These are phyloP conservation scores for Escovopsis weberi DNA, from an alignment of 2,329 filamentous ascomycete genomes.

Conservation along the genomic window DNA sequence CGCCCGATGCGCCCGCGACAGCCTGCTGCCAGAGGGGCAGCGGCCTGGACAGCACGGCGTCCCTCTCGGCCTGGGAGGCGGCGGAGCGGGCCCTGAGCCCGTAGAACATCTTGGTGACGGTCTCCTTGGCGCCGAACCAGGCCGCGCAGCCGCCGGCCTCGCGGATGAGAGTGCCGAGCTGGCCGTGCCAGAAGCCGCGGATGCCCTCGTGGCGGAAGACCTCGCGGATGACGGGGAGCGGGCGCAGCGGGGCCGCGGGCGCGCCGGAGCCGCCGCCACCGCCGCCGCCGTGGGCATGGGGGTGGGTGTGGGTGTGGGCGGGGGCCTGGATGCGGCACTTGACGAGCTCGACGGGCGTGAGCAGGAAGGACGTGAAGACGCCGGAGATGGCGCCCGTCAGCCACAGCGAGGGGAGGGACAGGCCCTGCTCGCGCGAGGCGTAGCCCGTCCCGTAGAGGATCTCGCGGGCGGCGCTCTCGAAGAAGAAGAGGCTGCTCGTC, in stretches of 20 bases:
- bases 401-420: constrained; percentile 64
- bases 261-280: constrained; percentile 13
- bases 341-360: constrained; percentile 91
- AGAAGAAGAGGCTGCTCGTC: constrained; percentile 85
- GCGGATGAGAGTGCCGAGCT: constrained; percentile 82
- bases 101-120: constrained; percentile 57
- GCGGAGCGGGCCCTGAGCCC: constrained; percentile 33
- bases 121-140: constrained; percentile 91
- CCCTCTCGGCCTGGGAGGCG: constrained; percentile 24
- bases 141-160: constrained; percentile 87
- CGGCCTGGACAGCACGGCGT: constrained; percentile 30
- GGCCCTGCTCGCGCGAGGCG: constrained; percentile 35
- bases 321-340: constrained; percentile 97
- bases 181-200: constrained; percentile 85
- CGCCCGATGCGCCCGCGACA: constrained; percentile 71
- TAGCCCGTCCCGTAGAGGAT: constrained; percentile 41
- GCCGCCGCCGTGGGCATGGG: too few species aligned
- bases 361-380: constrained; percentile 73
- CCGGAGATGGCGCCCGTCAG: constrained; percentile 76
- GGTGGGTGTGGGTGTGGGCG: constrained; percentile 17
- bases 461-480: constrained; percentile 62
- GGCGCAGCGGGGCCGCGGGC: constrained; percentile 37
- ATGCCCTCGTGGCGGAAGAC: constrained; percentile 75
- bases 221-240: constrained; percentile 57
- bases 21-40: constrained; percentile 80